Conservation (phyloP, 2,329 filamentous ascomycete genomes). For the Fusarium abutilonis region DNA sequence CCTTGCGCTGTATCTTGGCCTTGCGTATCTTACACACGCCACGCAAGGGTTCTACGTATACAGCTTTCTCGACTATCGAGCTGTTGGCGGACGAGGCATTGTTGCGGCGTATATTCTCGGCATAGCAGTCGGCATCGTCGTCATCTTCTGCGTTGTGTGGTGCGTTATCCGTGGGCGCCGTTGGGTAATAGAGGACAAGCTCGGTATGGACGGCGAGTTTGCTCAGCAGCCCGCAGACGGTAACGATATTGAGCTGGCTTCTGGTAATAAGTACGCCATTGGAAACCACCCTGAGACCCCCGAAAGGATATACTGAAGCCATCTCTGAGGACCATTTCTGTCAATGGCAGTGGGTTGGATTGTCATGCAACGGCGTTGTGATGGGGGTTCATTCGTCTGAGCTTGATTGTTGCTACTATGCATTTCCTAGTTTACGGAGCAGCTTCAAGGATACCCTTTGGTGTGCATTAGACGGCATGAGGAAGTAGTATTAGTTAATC, state of each 20-base stretch:
- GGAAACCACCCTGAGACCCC: conserved; percentile 29
- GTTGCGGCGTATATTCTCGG: conserved; percentile 73
- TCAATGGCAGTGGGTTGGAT: neutral
- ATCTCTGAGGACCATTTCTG: neutral
- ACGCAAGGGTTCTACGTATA: conserved; percentile 81
- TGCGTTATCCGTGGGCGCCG: conserved; percentile 60
- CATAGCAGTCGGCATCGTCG: conserved; percentile 61
- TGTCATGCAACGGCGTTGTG: conserved; percentile 11
- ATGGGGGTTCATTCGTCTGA: neutral
- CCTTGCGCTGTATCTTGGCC: conserved; percentile 74
- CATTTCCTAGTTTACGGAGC: conserved; percentile 7
- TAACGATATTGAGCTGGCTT: conserved; percentile 46
- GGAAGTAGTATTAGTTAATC: conserved; percentile 10
- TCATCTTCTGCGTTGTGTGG: conserved; percentile 65
- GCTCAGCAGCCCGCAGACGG: conserved; percentile 38
- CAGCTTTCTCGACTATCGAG: conserved; percentile 75
- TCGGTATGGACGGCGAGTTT: conserved; percentile 57
- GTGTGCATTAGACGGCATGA: conserved; percentile 1
- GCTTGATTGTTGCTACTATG: neutral
- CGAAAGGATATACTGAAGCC: conserved; percentile 31
- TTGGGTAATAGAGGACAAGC: conserved; percentile 60
- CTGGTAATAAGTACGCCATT: conserved; percentile 36
- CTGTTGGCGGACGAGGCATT: conserved; percentile 55
- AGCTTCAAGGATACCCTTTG: conserved; percentile 23
- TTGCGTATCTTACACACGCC: conserved; percentile 78